Conservation (phyloP, 2,329 filamentous ascomycete species). For the Talaromyces islandicus region DNA sequence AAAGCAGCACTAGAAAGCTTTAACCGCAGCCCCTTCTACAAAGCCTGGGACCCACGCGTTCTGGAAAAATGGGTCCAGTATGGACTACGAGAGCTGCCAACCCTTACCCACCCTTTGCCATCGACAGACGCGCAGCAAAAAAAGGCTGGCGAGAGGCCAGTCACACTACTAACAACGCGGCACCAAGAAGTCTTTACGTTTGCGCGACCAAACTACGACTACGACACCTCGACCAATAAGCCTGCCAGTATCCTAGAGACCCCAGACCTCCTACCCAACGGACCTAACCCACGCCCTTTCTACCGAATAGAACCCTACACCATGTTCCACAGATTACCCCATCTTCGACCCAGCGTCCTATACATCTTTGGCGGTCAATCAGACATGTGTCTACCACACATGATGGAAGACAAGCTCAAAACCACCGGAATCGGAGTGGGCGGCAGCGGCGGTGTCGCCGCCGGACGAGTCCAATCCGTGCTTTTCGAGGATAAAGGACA, state of each 20-base stretch:
- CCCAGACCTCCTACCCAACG: slow-evolving; percentile 38
- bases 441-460: slow-evolving; percentile 50
- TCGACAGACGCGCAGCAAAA: slow-evolving; percentile 11
- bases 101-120: slow-evolving; percentile 36
- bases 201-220: slow-evolving; percentile 50
- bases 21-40: slow-evolving; percentile 67
- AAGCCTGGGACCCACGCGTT: slow-evolving; percentile 73
- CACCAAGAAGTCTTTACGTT: slow-evolving; percentile 71
- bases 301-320: slow-evolving; percentile 37
- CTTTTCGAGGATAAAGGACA: slow-evolving; percentile 65
- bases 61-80: slow-evolving; percentile 66
- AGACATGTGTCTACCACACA: slow-evolving; percentile 32
- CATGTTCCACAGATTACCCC: slow-evolving; percentile 35
- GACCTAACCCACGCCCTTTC: slow-evolving; percentile 31
- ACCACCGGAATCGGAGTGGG: slow-evolving; percentile 35
- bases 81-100: slow-evolving; percentile 71
- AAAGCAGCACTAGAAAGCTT: slow-evolving; percentile 63
- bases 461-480: slow-evolving; percentile 62
- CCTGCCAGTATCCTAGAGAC: slow-evolving; percentile 37
- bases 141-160: slow-evolving; percentile 35
- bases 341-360: slow-evolving; percentile 41
- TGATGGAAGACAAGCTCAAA: slow-evolving; percentile 36
- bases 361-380: slow-evolving; percentile 42
- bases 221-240: slow-evolving; percentile 42
- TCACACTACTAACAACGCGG: slow-evolving; percentile 71